These are phyloP conservation scores for Schwanniomyces etchellsii DNA, from an alignment of 1,139 yeast species.

Conservation along the genomic window DNA sequence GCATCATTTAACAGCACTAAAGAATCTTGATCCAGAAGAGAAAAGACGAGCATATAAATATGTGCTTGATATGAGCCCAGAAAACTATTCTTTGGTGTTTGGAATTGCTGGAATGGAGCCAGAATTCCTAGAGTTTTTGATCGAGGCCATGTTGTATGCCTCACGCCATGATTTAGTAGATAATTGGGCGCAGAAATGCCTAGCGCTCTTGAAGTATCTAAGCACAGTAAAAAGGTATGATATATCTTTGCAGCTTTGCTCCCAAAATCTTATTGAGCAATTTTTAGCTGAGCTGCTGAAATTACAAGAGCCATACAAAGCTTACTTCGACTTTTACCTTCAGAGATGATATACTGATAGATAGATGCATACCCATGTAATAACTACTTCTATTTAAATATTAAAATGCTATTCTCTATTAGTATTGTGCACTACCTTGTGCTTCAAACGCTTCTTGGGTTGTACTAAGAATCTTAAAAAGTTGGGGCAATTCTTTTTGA, in stretches of 20 bases:
- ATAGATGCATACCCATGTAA: too few species aligned
- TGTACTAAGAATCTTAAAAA: too few species aligned
- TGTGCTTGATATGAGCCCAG: constrained; percentile 28
- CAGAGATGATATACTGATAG: too few species aligned
- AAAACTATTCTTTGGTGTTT: constrained; percentile 30
- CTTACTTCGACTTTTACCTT: too few species aligned
- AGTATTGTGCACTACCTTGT: too few species aligned
- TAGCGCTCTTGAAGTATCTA: constrained; percentile 14
- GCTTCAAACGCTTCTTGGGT: too few species aligned
- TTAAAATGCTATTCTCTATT: too few species aligned
- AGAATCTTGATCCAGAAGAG: constrained; percentile 19
- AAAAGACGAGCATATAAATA: constrained; percentile 33
- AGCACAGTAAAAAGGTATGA: constrained; percentile 20
- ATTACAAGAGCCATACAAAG: too few species aligned
- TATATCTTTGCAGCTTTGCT: constrained; percentile 18
- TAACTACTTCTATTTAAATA: too few species aligned
- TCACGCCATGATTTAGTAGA: constrained; percentile 11
- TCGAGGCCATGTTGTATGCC: constrained; percentile 37
- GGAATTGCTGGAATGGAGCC: constrained; percentile 50
- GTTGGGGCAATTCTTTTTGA: too few species aligned
- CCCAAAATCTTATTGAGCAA: too few species aligned
- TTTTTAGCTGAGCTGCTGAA: too few species aligned
- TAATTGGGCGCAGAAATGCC: constrained; percentile 14
- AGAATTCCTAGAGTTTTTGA: constrained; percentile 45
- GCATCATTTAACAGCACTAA: constrained; percentile 23